phyloP scores from a whole-genome alignment of 495 filamentous ascomycete species.

The Talaromyces stipitatus region DNA sequence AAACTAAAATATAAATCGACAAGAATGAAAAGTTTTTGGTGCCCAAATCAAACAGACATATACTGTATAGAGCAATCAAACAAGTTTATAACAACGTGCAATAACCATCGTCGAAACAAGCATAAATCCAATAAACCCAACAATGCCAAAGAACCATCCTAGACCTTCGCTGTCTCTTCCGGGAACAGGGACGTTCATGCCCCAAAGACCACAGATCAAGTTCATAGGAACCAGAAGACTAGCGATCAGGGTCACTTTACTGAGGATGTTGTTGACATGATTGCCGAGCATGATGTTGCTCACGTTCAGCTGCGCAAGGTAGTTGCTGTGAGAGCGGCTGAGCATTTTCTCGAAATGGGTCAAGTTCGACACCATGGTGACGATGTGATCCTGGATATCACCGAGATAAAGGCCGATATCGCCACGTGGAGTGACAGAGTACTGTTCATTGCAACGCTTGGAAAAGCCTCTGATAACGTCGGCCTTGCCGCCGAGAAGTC shows the following conservation, averaged over 20 bases:
- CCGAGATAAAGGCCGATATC: conserved; percentile 94
- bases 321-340: conserved; percentile 90
- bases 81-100: conserved; percentile 40
- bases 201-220: conserved; percentile 88
- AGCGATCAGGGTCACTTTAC: conserved; percentile 91
- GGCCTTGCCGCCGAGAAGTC: conserved; percentile 89
- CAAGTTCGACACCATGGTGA: conserved; percentile 96
- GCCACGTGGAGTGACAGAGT: conserved; percentile 84
- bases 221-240: conserved; percentile 97
- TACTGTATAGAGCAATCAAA: conserved; percentile 18
- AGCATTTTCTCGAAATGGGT: conserved; percentile 97
- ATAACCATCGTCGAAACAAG: conserved; percentile 43
- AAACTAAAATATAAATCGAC: too few relatives aligned
- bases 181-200: conserved; percentile 91
- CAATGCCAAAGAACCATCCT: conserved; percentile 73
- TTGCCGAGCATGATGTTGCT: conserved; percentile 79
- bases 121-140: conserved; percentile 58
- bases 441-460: conserved; percentile 96
- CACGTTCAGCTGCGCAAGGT: conserved; percentile 89
- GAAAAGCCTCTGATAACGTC: conserved; percentile 96
- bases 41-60: not conserved
- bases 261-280: conserved; percentile 72
- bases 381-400: conserved; percentile 97
- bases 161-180: conserved; percentile 48
- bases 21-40: not conserved